Evolutionary conservation across 495 filamentous ascomycete genomes (phyloP), one percentile per base, ranked within the genome.

Genomic region (Penicillium subrubescens): DNA sequence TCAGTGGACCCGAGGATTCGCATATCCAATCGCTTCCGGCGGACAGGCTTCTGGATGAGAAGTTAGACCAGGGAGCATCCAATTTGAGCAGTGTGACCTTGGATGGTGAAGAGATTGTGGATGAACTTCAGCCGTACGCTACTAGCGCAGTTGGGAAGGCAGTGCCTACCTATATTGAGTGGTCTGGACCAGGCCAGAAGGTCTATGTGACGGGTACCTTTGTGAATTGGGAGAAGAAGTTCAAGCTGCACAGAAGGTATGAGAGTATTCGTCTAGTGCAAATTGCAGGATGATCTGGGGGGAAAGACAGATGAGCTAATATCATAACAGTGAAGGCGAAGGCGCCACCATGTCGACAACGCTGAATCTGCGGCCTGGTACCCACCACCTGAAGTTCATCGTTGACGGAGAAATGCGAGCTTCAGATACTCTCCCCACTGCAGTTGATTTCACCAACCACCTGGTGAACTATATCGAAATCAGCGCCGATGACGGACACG

Each of bases 381-480:
- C 95, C 1, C 95, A 99, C 77, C 95, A 99, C 77, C 82, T 99
- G 67, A 93, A 95, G 70, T 99, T 98, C 80, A 86, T 99, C 67
- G 92, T 98, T 29, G 93, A 97, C 76, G 91, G 90, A 39, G 89
- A 93, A 64, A 97, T 98, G 93, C 84, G 88, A 63, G 91, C 91
- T 19, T 93, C 94, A 6, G 88, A 91, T 50, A 86, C 90, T 64
- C 85, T 97, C 25, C 94, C 95, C 3, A 98, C 96, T 0, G 94
- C 95, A 0, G 95, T 99, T 29, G 95, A 99, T 77, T 96, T 93
- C 74, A 95, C 92, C 46, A 97, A 97, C 72, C 94, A 96, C 71
- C 80, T 99, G 23, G 93, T 99, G 64, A 99, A 99, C 79, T 99
- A 99, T 71, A 88, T 99, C 69, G 95, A 99, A 78, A 90, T 98